These are phyloP conservation scores for Pisolithus microcarpus DNA, from an alignment of 768 basidiomycete species.

Conservation along the genomic window DNA sequence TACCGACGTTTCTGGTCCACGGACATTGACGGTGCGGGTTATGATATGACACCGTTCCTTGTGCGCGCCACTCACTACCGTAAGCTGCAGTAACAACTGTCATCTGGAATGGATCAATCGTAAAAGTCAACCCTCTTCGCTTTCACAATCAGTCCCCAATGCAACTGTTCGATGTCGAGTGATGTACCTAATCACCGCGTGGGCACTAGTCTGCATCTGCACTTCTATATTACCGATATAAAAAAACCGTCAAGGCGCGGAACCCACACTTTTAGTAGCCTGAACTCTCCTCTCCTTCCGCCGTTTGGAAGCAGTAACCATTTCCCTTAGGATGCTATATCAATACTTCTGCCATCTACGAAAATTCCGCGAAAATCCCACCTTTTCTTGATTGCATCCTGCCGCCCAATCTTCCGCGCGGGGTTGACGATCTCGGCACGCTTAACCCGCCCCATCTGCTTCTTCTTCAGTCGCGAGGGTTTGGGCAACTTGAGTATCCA, in stretches of 20 bases:
- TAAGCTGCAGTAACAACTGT: too few relatives aligned
- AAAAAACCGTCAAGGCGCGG: neutral
- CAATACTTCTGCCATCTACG: neutral
- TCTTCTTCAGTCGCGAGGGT: slow-evolving; percentile 83
- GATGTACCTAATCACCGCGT: too few relatives aligned
- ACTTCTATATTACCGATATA: neutral
- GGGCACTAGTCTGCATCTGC: too few relatives aligned
- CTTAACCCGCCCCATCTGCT: slow-evolving; percentile 77
- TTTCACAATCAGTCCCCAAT: too few relatives aligned
- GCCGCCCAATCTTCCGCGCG: slow-evolving; percentile 60
- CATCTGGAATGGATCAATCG: too few relatives aligned
- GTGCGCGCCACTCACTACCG: too few relatives aligned
- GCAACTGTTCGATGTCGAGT: too few relatives aligned
- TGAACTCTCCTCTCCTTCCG: slow-evolving; percentile 38
- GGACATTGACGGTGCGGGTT: too few relatives aligned
- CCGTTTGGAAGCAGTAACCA: slow-evolving; percentile 69
- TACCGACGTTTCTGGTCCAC: too few relatives aligned
- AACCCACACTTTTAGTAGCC: neutral
- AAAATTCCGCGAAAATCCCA: slow-evolving; percentile 18
- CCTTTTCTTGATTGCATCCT: slow-evolving; percentile 70
- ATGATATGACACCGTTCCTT: too few relatives aligned
- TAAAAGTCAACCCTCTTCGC: too few relatives aligned
- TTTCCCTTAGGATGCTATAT: slow-evolving; percentile 45
- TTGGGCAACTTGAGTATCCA: slow-evolving; percentile 96
- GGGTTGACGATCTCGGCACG: slow-evolving; percentile 69